phyloP scores from a whole-genome alignment of 2,329 filamentous ascomycete species.

The Mariannaea sp. region DNA sequence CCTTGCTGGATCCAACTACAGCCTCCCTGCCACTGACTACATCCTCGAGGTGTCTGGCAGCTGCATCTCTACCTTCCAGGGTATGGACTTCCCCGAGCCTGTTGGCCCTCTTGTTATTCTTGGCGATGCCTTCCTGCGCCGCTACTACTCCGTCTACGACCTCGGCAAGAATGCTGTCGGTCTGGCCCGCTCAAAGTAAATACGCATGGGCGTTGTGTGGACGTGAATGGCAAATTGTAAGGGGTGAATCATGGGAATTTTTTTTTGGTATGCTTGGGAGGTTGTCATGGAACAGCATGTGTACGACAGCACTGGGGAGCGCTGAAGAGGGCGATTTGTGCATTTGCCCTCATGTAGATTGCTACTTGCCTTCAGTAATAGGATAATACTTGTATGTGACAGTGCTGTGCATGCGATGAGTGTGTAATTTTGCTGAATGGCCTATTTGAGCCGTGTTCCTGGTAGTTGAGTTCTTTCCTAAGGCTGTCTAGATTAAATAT shows the following conservation, averaged over 20 bases:
- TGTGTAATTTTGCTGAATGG: too few relatives aligned
- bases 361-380: constrained; percentile 30
- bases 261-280: constrained; percentile 24
- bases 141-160: constrained; percentile 96
- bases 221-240: constrained; percentile 28
- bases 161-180: constrained; percentile 87
- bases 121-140: constrained; percentile 83
- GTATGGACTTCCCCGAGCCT: constrained; percentile 89
- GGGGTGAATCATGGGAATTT: constrained; percentile 25
- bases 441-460: too few relatives aligned
- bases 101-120: constrained; percentile 93
- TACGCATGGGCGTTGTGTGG: constrained; percentile 18
- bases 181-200: constrained; percentile 78
- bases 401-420: too few relatives aligned
- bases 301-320: constrained; percentile 16
- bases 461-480: too few relatives aligned
- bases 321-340: constrained; percentile 12
- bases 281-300: constrained; percentile 19
- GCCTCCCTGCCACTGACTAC: constrained; percentile 87
- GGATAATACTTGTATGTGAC: constrained; percentile 15
- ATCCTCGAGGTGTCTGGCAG: constrained; percentile 93
- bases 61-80: constrained; percentile 97
- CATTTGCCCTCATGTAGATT: constrained; percentile 21
- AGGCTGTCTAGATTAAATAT: too few relatives aligned
- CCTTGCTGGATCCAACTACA: constrained; percentile 90